These are phyloP conservation scores for Tricladium varicosporioides DNA, from an alignment of 2,329 filamentous ascomycete genomes.

Conservation along the genomic window DNA sequence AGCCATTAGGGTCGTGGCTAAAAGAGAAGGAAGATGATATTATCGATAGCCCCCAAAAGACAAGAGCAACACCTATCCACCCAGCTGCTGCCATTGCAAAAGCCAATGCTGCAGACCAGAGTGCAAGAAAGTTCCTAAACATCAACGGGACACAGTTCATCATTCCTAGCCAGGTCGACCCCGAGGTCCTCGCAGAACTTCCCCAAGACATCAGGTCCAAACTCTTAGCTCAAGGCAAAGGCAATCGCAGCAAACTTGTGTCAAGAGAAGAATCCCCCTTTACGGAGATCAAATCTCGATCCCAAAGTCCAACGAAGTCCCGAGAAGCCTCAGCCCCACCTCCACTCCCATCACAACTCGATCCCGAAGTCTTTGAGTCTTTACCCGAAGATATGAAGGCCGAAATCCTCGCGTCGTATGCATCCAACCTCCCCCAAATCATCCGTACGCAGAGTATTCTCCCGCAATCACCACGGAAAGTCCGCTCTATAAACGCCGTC, in stretches of 20 bases:
- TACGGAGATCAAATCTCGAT: constrained; percentile 29
- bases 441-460: constrained; percentile 30
- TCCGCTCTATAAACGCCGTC: constrained; percentile 44
- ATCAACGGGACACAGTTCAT: constrained; percentile 88
- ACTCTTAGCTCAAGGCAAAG: constrained; percentile 58
- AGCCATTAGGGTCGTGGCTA: constrained; percentile 5
- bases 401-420: constrained; percentile 76
- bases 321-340: constrained; percentile 5
- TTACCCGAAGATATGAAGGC: constrained; percentile 83
- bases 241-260: constrained; percentile 18
- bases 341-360: constrained; percentile 69
- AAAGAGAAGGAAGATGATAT: constrained; percentile 46
- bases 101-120: constrained; percentile 43
- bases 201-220: constrained; percentile 79
- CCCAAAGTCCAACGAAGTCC: constrained; percentile 18
- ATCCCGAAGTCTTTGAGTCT: constrained; percentile 78
- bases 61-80: constrained; percentile 44
- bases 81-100: constrained; percentile 52
- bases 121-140: constrained; percentile 70
- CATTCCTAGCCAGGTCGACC: constrained; percentile 79
- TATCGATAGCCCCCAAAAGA: constrained; percentile 52
- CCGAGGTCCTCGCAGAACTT: constrained; percentile 76
- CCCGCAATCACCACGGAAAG: constrained; percentile 54
- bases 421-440: constrained; percentile 14
- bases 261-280: constrained; percentile 32